Evolutionary conservation across 176 grass and related monocot species (phyloP).

Genomic region (Urochloa ruziziensis): DNA sequence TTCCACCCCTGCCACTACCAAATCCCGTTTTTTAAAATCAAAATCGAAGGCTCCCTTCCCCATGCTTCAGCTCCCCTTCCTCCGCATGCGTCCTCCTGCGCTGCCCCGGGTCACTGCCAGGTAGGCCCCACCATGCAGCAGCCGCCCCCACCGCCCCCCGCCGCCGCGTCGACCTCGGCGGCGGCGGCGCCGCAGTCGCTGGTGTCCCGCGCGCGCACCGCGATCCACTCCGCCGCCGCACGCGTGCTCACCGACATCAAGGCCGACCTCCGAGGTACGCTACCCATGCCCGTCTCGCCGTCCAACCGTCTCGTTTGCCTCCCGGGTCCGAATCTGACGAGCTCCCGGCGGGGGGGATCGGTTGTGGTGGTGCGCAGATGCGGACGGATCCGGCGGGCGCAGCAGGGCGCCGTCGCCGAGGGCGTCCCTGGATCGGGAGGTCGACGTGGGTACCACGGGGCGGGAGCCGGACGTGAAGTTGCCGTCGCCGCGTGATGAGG

Average conservation of each 20-base stretch:
- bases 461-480: constrained; percentile 4
- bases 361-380: constrained; percentile 36
- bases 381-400: constrained; percentile 42
- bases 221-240: constrained; percentile 78
- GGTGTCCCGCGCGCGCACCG: constrained; percentile 83
- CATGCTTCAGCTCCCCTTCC: not conserved
- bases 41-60: constrained; percentile 1
- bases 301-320: not conserved
- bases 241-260: constrained; percentile 95
- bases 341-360: constrained; percentile 17
- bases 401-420: constrained; percentile 49
- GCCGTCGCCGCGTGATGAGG: constrained; percentile 33
- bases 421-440: constrained; percentile 67
- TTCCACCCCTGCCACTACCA: not conserved
- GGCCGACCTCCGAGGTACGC: constrained; percentile 73
- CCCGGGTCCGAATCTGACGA: constrained; percentile 29
- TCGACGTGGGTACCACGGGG: not conserved
- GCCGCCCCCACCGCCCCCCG: constrained; percentile 26
- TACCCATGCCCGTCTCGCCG: too few species aligned
- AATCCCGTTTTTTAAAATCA: constrained; percentile 38
- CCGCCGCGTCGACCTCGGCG: constrained; percentile 20
- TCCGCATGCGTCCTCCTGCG: not conserved
- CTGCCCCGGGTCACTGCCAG: constrained; percentile 20
- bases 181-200: constrained; percentile 56
- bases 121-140: constrained; percentile 48